These are phyloP conservation scores for Meira miltonrushii DNA, from an alignment of 1,284 basidiomycete species.

Conservation along the genomic window DNA sequence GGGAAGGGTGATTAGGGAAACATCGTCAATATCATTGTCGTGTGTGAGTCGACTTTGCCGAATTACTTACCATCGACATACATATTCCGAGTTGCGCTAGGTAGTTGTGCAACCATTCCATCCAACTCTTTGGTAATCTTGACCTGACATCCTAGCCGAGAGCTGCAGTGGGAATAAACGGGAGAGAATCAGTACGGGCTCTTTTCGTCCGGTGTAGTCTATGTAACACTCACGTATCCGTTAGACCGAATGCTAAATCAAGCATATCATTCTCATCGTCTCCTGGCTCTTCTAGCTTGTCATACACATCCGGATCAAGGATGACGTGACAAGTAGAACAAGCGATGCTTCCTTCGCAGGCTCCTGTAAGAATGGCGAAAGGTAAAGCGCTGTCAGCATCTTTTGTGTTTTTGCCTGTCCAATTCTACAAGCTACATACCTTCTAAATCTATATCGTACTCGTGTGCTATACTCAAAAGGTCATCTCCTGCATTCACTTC, in stretches of 20 bases:
- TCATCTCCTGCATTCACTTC: slow-evolving; percentile 93
- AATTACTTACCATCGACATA: slow-evolving; percentile 70
- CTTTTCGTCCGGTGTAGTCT: not conserved
- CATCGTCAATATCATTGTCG: not conserved
- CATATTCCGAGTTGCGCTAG: slow-evolving; percentile 93
- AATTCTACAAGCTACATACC: slow-evolving; percentile 58
- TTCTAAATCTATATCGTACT: slow-evolving; percentile 96
- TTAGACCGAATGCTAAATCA: slow-evolving; percentile 93
- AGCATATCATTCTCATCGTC: slow-evolving; percentile 93
- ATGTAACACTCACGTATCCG: slow-evolving; percentile 70
- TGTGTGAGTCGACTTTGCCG: not conserved
- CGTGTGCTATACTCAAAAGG: slow-evolving; percentile 82
- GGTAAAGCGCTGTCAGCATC: too few relatives aligned
- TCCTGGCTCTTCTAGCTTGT: slow-evolving; percentile 79
- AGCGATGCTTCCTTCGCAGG: slow-evolving; percentile 88
- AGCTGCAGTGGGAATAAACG: slow-evolving; percentile 50
- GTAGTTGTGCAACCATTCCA: slow-evolving; percentile 78
- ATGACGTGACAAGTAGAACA: slow-evolving; percentile 98
- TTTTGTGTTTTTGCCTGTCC: not conserved
- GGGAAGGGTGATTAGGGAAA: not conserved
- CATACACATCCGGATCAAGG: slow-evolving; percentile 74
- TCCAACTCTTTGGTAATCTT: slow-evolving; percentile 74
- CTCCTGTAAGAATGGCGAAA: slow-evolving; percentile 15
- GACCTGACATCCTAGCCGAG: slow-evolving; percentile 70
- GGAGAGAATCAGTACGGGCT: not conserved